Evolutionary conservation across 225 moss, liverwort and hornwort species (phyloP), one percentile per base, ranked within the genome.

Genomic region (Sphagnum tenellum): DNA sequence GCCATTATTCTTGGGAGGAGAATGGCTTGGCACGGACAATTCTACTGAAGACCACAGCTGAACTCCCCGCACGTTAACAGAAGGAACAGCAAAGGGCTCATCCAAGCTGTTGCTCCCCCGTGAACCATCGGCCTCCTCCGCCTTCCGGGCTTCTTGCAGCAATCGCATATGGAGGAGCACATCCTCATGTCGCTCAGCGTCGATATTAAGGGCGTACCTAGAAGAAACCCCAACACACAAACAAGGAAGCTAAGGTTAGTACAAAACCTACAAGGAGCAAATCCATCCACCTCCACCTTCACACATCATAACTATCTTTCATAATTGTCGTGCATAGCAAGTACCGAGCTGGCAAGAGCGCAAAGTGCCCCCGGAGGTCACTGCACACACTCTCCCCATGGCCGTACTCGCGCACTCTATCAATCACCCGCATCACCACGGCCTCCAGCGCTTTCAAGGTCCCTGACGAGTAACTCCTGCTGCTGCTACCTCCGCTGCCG

Each of bases 51-150:
- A 29, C 29, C 29, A 79, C 49, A 98, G 67, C 62, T 90, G 92
- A 46, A 98, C 96, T 80, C 90, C 92, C 46, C 96, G 83, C 44
- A 92, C 96, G 73, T 90, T 81, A 45, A 98, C 80, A 69, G 83
- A 80, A 47, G 96, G 92, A 56, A 79, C 82, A 3, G 78, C 84
- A 29, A 29, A 29, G 4, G 72, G 48, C 49, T 70, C 72, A 45
- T 72, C 76, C 44, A 64, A 75, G 49, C 69, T 73, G 67, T 78
- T 81, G 59, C 81, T 67, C 47, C 78, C 78, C 64, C 75, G 78
- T 3, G 69, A 71, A 7, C 73, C 84, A 1, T 29, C 29, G 29
- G 29, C 29, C 52, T 52, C 52, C 9, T 52, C 52, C 14, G 55
- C 74, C 66, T 83, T 69, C 63, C 74, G 71, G 8, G 79, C 83